Percentiles rank a stretch among this genome's conserved stretches.
Evolutionary conservation across 2,329 filamentous ascomycete genomes (phyloP).

Genomic region (Colletotrichum orbiculare): DNA sequence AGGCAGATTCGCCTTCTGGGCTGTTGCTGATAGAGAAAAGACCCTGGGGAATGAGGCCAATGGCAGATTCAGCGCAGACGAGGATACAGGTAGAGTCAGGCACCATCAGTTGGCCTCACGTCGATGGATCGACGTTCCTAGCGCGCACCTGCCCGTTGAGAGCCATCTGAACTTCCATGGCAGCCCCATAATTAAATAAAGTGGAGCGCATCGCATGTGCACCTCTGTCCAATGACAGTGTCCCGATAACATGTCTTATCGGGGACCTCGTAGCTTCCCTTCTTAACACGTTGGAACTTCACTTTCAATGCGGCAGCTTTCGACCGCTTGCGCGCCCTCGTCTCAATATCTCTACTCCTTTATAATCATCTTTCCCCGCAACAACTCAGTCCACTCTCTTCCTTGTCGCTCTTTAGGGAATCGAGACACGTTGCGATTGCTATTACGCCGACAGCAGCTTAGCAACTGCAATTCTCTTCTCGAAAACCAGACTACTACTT

Average conservation of each 20-base stretch:
- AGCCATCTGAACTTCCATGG: conserved; percentile 21
- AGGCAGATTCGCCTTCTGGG: not conserved
- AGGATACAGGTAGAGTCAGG: not conserved
- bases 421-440: not conserved
- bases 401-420: conserved; percentile 25
- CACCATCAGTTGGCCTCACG: conserved; percentile 8
- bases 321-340: conserved; percentile 13
- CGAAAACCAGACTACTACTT: not conserved
- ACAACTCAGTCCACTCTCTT: not conserved
- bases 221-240: conserved; percentile 2
- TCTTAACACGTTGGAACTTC: conserved; percentile 41
- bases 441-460: no score
- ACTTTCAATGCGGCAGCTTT: conserved; percentile 22
- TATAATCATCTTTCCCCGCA: not conserved
- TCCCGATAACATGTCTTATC: conserved; percentile 34
- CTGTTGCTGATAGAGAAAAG: not conserved
- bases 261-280: conserved; percentile 30
- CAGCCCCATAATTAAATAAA: conserved; percentile 3
- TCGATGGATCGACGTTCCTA: conserved; percentile 5
- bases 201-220: conserved; percentile 16
- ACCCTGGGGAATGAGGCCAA: no score
- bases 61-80: no score
- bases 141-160: not conserved
- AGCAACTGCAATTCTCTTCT: conserved; percentile 5
- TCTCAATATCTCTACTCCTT: conserved; percentile 10